Percentiles rank a stretch among this genome's conserved stretches.
Evolutionary conservation across 257 asterid genomes (phyloP).

Genomic region (Solanum microdontum): DNA sequence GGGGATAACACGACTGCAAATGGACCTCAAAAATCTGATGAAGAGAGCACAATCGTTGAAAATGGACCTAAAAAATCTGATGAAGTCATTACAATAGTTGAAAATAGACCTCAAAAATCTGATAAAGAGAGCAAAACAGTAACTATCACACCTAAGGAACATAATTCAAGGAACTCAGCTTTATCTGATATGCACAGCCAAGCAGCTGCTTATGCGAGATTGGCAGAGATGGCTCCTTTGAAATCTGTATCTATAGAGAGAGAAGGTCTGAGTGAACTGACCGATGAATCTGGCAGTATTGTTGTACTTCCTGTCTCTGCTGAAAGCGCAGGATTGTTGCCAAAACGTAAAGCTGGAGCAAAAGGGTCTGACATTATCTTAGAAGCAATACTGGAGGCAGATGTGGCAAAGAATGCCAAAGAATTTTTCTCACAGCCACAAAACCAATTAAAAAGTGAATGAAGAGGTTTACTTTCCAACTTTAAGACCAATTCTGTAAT

Average conservation of each 20-base stretch:
- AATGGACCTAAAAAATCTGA: constrained; percentile 1
- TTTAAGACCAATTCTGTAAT: not conserved
- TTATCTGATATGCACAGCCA: constrained; percentile 47
- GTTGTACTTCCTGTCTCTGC: constrained; percentile 83
- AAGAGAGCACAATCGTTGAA: constrained; percentile 20
- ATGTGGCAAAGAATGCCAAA: constrained; percentile 75
- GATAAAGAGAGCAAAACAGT: constrained; percentile 20
- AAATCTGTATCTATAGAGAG: constrained; percentile 20
- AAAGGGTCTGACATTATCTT: constrained; percentile 71
- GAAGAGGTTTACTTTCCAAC: constrained; percentile 3
- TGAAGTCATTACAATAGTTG: constrained; percentile 18
- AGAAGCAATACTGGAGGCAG: constrained; percentile 82
- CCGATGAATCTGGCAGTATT: constrained; percentile 71
- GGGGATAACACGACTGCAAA: not conserved
- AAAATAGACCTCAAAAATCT: constrained; percentile 23
- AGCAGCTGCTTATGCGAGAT: constrained; percentile 50
- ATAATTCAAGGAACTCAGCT: constrained; percentile 17
- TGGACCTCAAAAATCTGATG: constrained; percentile 3
- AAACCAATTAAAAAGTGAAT: constrained; percentile 27
- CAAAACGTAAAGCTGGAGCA: constrained; percentile 40
- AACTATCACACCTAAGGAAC: constrained; percentile 34
- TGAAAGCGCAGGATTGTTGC: constrained; percentile 69
- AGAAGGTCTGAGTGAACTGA: constrained; percentile 56
- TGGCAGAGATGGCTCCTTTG: constrained; percentile 40
- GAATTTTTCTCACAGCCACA: constrained; percentile 46